Conservation (phyloP, 257 asterid species). For the Mentha longifolia region DNA sequence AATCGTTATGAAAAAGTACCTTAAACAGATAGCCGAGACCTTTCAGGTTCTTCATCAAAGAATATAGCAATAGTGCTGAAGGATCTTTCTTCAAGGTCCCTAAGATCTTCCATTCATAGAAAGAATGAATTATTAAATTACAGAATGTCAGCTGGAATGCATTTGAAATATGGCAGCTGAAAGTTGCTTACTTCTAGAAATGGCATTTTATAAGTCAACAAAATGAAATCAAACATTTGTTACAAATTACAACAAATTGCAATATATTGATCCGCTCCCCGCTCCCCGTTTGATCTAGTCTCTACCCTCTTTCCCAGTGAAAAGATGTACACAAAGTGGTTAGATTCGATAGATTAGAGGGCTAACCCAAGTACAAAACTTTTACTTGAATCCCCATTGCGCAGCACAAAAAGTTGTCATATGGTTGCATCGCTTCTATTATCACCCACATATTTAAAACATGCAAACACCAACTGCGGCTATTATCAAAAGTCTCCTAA, state of each 20-base stretch:
- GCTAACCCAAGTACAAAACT: no score
- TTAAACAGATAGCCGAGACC: conserved; percentile 76
- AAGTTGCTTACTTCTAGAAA: conserved; percentile 26
- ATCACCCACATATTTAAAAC: no score
- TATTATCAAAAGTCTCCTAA: no score
- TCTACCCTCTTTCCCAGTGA: no score
- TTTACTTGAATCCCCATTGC: no score
- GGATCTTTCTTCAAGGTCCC: conserved; percentile 88
- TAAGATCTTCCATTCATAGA: conserved; percentile 67
- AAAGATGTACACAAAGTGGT: no score
- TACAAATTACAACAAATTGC: conserved; percentile 8
- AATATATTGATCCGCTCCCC: not conserved
- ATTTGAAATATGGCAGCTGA: conserved; percentile 22
- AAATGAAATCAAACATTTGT: conserved; percentile 14
- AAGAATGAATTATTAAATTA: conserved; percentile 37
- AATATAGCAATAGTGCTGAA: conserved; percentile 73
- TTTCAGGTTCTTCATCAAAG: conserved; percentile 76
- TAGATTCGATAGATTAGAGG: no score
- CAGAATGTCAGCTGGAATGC: conserved; percentile 28
- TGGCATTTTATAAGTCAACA: conserved; percentile 24
- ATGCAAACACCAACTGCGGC: no score
- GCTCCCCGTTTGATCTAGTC: no score
- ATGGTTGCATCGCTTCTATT: no score
- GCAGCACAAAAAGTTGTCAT: no score
- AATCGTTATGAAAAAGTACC: conserved; percentile 48